Conservation (phyloP, 164 flowering plant genomes). For the Dillenia suffruticosa region DNA sequence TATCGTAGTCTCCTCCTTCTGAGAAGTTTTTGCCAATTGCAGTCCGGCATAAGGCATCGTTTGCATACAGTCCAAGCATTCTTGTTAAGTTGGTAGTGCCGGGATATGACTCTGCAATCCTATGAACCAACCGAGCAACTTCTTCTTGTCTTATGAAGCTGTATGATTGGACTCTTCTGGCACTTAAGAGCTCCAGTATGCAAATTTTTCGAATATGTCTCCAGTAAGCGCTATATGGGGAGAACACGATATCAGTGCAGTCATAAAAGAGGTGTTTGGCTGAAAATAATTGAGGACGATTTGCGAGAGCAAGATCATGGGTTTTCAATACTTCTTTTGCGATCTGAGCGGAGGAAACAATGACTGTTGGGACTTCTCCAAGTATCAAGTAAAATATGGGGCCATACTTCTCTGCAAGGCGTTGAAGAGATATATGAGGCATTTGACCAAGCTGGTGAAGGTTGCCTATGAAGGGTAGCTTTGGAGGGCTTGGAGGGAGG, state of each 20-base stretch:
- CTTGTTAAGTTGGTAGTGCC: slow-evolving; percentile 24
- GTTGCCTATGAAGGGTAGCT: slow-evolving; percentile 57
- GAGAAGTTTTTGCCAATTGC: slow-evolving; percentile 44
- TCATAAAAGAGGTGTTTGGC: slow-evolving; percentile 38
- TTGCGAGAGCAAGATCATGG: slow-evolving; percentile 48
- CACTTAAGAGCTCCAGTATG: slow-evolving; percentile 42
- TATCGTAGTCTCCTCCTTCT: slow-evolving; percentile 40
- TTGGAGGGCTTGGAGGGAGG: slow-evolving; percentile 48
- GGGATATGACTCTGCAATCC: slow-evolving; percentile 23
- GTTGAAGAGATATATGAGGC: slow-evolving; percentile 46
- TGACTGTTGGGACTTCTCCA: slow-evolving; percentile 45
- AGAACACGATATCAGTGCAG: slow-evolving; percentile 37
- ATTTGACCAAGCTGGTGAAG: slow-evolving; percentile 52
- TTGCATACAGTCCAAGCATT: slow-evolving; percentile 30
- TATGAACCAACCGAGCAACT: slow-evolving; percentile 28
- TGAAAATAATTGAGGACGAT: slow-evolving; percentile 32
- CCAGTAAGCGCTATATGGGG: slow-evolving; percentile 66
- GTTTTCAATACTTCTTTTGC: slow-evolving; percentile 53
- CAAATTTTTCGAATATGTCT: slow-evolving; percentile 43
- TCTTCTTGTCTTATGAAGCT: slow-evolving; percentile 49
- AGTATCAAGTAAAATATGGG: slow-evolving; percentile 45
- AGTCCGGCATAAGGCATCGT: slow-evolving; percentile 38
- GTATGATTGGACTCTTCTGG: slow-evolving; percentile 41
- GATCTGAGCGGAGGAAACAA: slow-evolving; percentile 49
- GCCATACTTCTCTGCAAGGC: slow-evolving; percentile 33